Base-by-base conservation (phyloP, 768 basidiomycete genomes). In the Sarcodon sp. region DNA sequence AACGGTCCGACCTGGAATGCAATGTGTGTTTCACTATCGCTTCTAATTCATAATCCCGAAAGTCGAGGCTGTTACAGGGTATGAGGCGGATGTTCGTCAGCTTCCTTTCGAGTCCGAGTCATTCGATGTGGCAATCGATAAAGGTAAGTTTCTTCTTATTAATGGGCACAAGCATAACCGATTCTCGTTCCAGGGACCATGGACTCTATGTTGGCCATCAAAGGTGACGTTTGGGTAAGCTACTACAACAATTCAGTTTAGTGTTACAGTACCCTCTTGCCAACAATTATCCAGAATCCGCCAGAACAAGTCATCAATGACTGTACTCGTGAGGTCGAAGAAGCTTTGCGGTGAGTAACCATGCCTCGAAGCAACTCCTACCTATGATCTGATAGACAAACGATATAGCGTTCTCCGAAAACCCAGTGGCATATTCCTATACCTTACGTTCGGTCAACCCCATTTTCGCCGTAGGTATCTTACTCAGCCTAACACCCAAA, bases 131-230 rank as follows among this genome's bases (percentile, higher is more conserved):
- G 87, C 77, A 0, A 81, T 92, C 45, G 89, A 92, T 64, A 92
- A 92, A 75, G 87, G 77, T 73, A 45, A 11, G 33, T 47, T 46
- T 3, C 6, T 3, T 21, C 4, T 21, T 18, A n/a, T n/a, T 27
- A 44, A 27, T 38, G 3, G 21, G 10, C 13, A n/a, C 9, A 18
- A 39, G 33, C n/a, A 8, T 47, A 16, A 43, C 5, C 44, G 18
- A 52, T 32, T 15, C 31, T 8, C 27, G 36, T 9, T 9, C 33
- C 49, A 76, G 74, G 85, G 12, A 89, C 87, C 1, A 88, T 91
- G 86, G 88, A 91, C 59, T 85, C 87, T 3, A 84, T 91, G 83
- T 80, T 90, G 79, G 80, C 88, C 0, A 69, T 76, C 0, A 85
- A 86, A 58, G 80, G 82, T 13, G 83, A 87, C 54, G 80, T 87